Evolutionary conservation across 164 flowering plant genomes (phyloP), one percentile per base, ranked within the genome.

Genomic region (Vitis labrusca): DNA sequence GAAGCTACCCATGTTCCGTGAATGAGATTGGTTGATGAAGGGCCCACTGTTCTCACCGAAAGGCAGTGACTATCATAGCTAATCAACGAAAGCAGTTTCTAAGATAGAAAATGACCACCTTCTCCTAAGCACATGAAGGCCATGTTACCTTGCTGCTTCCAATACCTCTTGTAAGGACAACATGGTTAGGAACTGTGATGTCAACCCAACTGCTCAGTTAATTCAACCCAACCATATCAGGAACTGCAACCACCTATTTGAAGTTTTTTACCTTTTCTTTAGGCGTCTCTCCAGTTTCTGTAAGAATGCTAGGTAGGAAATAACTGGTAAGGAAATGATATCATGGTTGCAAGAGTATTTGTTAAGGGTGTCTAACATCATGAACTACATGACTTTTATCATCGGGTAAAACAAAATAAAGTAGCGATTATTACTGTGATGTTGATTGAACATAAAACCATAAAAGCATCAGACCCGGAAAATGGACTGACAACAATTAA

Each of bases 1-100:
- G 52, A 59, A 44, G 65, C 66, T 8, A 60, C 0, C 61, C 87
- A 84, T 82, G 87, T 83, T 83, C 82, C 75, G 73, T 68, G 84
- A 79, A 74, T 53, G 71, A 83, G 68, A 79, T 67, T 76, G 66
- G 74, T 49, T 70, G 68, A 61, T 47, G 69, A 65, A 67, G 3
- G 70, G 69, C 64, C 75, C 70, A 29, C 50, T 6, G 19, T 54
- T 55, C 63, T 58, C 62, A 59, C 60, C 59, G 37, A 76, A 65
- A 65, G 54, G 63, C 71, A 68, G 56, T 59, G 56, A 59, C 16
- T 10, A 19, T 58, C 16, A 69, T 23, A 9, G 65, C 49, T 47
- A 62, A 50, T 49, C 14, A 49, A 50, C 10, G 8, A 64, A 61
- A 44, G 17, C 56, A 56, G 13, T 57, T 48, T 67, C 54, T n/a